A percentile compares a stretch with the other conserved stretches of the same genome.
phyloP scores from a whole-genome alignment of 2,329 filamentous ascomycete genomes.

The Sporothrix pallida region DNA sequence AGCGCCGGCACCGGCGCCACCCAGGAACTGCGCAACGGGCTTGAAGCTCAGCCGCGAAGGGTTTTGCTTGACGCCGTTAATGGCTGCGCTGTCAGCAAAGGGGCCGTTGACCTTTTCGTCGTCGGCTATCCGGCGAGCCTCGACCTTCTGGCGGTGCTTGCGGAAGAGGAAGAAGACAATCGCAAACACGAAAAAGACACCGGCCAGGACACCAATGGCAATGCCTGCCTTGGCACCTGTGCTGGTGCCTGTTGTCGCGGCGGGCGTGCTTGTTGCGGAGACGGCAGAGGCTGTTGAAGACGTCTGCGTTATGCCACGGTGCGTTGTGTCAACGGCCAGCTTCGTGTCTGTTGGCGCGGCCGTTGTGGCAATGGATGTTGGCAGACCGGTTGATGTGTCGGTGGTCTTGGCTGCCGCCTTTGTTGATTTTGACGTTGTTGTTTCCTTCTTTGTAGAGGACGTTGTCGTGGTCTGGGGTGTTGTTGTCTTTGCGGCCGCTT shows the following conservation, averaged over 20 bases:
- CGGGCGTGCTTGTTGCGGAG: background rate
- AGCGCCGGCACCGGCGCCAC: slow-evolving; percentile 33
- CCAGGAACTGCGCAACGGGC: slow-evolving; percentile 81
- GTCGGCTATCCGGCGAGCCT: slow-evolving; percentile 56
- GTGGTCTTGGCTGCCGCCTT: slow-evolving; percentile 11
- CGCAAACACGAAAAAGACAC: slow-evolving; percentile 69
- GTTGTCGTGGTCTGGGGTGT: slow-evolving; percentile 19
- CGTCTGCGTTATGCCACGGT: slow-evolving; percentile 11
- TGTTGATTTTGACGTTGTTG: slow-evolving; percentile 6
- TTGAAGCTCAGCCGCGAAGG: slow-evolving; percentile 77
- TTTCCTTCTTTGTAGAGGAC: slow-evolving; percentile 22
- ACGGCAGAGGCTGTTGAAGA: slow-evolving; percentile 8
- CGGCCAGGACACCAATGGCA: slow-evolving; percentile 78
- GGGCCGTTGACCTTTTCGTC: slow-evolving; percentile 67
- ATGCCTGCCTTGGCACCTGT: slow-evolving; percentile 75
- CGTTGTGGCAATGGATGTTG: slow-evolving; percentile 14
- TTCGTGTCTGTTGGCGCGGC: slow-evolving; percentile 27
- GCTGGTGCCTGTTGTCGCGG: slow-evolving; percentile 29
- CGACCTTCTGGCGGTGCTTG: slow-evolving; percentile 70
- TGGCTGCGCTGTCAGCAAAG: slow-evolving; percentile 43
- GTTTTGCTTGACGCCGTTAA: slow-evolving; percentile 19
- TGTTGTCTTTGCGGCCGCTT: slow-evolving; percentile 28
- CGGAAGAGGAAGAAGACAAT: slow-evolving; percentile 74
- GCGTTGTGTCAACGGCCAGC: slow-evolving; percentile 33
- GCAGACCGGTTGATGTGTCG: slow-evolving; percentile 24